Evolutionary conservation across 1,284 basidiomycete species (phyloP).

Genomic region (Heterobasidion annosum): DNA sequence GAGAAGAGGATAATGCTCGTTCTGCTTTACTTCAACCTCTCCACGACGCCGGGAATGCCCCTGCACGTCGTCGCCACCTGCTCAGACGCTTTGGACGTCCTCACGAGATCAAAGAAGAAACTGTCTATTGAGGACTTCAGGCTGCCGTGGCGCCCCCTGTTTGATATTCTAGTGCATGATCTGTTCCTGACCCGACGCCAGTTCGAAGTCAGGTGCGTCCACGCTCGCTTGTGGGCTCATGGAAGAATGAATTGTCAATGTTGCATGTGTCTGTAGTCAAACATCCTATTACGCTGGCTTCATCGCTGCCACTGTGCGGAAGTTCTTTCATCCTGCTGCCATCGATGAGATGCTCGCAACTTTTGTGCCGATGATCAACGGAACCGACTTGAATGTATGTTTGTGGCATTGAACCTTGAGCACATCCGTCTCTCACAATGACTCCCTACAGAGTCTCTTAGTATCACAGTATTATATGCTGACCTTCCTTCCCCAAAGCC

Average conservation of each 20-base stretch:
- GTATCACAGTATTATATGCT: conserved; percentile 77
- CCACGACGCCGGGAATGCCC: conserved; percentile 53
- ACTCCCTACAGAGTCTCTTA: conserved; percentile 48
- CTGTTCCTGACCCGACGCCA: conserved; percentile 79
- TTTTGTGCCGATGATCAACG: conserved; percentile 73
- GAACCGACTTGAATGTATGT: conserved; percentile 63
- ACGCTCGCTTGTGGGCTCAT: neutral
- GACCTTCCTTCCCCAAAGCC: conserved; percentile 71
- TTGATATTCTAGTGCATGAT: conserved; percentile 73
- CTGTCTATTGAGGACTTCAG: conserved; percentile 76
- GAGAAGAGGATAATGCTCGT: conserved; percentile 70
- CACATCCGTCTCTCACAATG: no score
- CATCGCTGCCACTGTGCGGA: conserved; percentile 72
- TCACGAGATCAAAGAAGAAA: conserved; percentile 65
- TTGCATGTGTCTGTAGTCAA: conserved; percentile 35
- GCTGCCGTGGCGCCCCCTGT: conserved; percentile 84
- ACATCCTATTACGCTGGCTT: conserved; percentile 80
- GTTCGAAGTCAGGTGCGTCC: conserved; percentile 67
- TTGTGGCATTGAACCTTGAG: conserved; percentile 2
- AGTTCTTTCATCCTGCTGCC: conserved; percentile 88
- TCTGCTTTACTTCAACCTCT: conserved; percentile 72
- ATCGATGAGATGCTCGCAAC: conserved; percentile 85
- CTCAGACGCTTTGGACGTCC: conserved; percentile 45
- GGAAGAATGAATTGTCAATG: neutral
- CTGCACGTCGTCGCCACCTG: conserved; percentile 47